These are phyloP conservation scores for Karstenula rhodostoma DNA, from an alignment of 2,329 filamentous ascomycete genomes.

Conservation along the genomic window DNA sequence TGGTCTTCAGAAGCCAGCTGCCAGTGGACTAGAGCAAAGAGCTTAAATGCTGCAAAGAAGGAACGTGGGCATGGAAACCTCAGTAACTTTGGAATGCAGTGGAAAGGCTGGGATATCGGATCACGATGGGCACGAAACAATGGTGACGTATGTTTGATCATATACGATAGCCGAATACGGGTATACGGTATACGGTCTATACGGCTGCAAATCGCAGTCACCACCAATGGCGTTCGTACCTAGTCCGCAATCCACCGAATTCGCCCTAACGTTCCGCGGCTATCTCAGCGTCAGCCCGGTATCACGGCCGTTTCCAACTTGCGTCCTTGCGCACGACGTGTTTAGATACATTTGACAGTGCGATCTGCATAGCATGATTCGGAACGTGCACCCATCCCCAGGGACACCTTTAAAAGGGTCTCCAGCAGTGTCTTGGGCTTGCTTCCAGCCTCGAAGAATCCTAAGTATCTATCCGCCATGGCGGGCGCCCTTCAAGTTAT, in stretches of 20 bases:
- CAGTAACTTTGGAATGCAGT: too few relatives aligned
- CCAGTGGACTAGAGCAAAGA: too few relatives aligned
- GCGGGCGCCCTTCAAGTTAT: neutral
- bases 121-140: neutral
- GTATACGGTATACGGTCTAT: neutral
- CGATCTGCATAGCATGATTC: neutral
- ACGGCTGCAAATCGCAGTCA: neutral
- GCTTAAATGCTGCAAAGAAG: too few relatives aligned
- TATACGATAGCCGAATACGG: conserved; percentile 5
- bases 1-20: too few relatives aligned
- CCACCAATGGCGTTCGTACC: neutral
- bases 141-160: neutral
- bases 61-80: too few relatives aligned
- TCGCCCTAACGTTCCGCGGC: neutral
- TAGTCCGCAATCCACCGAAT: neutral
- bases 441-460: too few relatives aligned
- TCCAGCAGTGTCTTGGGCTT: too few relatives aligned
- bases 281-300: neutral
- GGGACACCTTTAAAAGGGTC: too few relatives aligned
- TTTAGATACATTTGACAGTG: neutral
- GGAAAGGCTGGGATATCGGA: neutral
- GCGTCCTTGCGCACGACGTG: neutral
- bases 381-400: neutral
- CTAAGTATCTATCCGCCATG: neutral
- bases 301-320: neutral